Evolutionary conservation across 257 asterid genomes (phyloP).

Genomic region (Schizonepeta tenuifolia): DNA sequence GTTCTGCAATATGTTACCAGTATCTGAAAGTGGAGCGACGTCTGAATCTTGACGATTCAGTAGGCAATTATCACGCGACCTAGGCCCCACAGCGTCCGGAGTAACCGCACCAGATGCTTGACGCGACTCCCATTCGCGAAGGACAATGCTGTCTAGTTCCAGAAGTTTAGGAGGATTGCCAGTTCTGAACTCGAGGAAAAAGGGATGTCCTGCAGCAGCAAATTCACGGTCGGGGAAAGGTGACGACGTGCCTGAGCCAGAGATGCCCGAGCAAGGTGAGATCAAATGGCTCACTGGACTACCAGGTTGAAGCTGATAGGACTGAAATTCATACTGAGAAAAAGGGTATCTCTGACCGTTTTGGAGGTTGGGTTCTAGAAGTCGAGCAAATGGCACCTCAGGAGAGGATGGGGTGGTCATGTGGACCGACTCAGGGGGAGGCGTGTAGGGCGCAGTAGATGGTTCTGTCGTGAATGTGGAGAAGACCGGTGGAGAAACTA

Average conservation of each 20-base stretch:
- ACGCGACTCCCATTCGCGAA: conserved; percentile 66
- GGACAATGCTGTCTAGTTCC: conserved; percentile 78
- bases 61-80: conserved; percentile 34
- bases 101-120: conserved; percentile 77
- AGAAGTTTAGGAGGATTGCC: conserved; percentile 64
- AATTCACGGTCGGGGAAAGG: conserved; percentile 75
- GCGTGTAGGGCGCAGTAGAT: conserved; percentile 94
- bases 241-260: conserved; percentile 90
- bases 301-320: conserved; percentile 94
- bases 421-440: conserved; percentile 91
- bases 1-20: conserved; percentile 36
- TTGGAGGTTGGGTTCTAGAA: conserved; percentile 74
- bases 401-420: conserved; percentile 96
- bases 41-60: conserved; percentile 57
- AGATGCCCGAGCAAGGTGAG: conserved; percentile 88
- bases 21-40: conserved; percentile 45
- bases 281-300: conserved; percentile 93
- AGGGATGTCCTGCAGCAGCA: conserved; percentile 52
- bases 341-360: conserved; percentile 56
- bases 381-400: conserved; percentile 94
- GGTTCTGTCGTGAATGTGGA: conserved; percentile 93
- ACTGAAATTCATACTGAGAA: conserved; percentile 73
- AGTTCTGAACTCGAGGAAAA: conserved; percentile 60
- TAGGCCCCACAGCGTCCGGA: conserved; percentile 59
- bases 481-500: conserved; percentile 94